A percentile compares a stretch with the other conserved stretches of the same genome.
Evolutionary conservation across 2,329 filamentous ascomycete species (phyloP).

Genomic region (Didymella pomorum): DNA sequence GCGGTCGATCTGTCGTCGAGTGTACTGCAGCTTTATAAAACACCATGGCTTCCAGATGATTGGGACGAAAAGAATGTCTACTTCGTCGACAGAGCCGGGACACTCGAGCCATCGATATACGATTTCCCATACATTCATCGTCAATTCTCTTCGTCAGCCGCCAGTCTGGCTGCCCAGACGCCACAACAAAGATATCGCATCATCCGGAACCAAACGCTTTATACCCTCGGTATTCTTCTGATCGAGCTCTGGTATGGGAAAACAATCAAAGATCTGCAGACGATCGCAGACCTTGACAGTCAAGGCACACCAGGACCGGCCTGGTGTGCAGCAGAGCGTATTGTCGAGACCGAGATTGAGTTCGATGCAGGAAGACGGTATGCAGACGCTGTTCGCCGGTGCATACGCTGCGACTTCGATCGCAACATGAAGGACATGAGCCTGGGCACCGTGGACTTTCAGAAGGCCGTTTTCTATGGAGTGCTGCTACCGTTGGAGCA

Average conservation of each 20-base stretch:
- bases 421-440: neutral
- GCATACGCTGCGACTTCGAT: conserved; percentile 1
- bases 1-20: neutral
- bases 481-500: neutral
- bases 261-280: conserved; percentile 33
- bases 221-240: conserved; percentile 45
- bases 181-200: neutral
- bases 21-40: neutral
- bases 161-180: no score
- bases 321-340: conserved; percentile 24
- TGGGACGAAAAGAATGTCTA: neutral
- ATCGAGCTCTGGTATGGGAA: conserved; percentile 46
- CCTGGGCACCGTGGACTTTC: neutral
- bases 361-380: neutral
- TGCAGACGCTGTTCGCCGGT: neutral
- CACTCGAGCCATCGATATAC: neutral
- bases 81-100: neutral
- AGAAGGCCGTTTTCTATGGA: neutral
- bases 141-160: neutral
- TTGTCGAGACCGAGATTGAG: conserved; percentile 21
- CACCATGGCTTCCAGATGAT: neutral
- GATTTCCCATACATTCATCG: neutral
- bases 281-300: conserved; percentile 19
- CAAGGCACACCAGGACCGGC: conserved; percentile 16
- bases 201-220: conserved; percentile 43